phyloP scores from a whole-genome alignment of 306 rosid species.

The Nissolia schottii region DNA sequence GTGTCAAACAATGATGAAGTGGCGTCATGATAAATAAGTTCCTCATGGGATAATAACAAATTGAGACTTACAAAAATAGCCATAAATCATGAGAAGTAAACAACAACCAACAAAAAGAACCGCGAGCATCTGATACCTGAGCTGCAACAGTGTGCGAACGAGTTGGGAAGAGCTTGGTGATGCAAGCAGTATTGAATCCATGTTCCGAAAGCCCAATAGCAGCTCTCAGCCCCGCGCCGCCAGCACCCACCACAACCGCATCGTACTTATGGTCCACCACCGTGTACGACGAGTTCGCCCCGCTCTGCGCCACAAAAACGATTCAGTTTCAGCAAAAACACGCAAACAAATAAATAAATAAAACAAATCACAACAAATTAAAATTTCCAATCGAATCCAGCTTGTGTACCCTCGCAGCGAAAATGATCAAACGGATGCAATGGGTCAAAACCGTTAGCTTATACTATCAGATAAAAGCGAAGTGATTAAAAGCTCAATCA shows the following conservation, averaged over 20 bases:
- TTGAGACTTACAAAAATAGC: neutral
- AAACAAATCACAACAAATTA: neutral
- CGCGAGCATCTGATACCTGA: conserved; percentile 47
- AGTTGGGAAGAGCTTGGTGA: conserved; percentile 95
- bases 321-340: neutral
- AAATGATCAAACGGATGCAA: conserved; percentile 10
- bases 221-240: conserved; percentile 95
- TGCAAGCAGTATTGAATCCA: conserved; percentile 96
- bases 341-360: neutral
- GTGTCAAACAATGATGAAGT: conserved; percentile 3
- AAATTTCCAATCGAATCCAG: neutral
- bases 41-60: neutral
- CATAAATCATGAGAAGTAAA: neutral
- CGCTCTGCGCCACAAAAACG: conserved; percentile 42
- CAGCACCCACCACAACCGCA: conserved; percentile 93
- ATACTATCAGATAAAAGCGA: too few species aligned
- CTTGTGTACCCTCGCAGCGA: neutral
- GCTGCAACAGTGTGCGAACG: conserved; percentile 99
- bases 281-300: conserved; percentile 60
- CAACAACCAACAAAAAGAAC: neutral
- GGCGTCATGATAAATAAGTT: neutral
- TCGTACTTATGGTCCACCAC: conserved; percentile 91
- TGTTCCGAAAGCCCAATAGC: conserved; percentile 94
- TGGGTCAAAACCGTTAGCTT: too few species aligned
- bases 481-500: neutral